Evolutionary conservation across 1,139 yeast species (phyloP).

Genomic region (Taphrina communis): DNA sequence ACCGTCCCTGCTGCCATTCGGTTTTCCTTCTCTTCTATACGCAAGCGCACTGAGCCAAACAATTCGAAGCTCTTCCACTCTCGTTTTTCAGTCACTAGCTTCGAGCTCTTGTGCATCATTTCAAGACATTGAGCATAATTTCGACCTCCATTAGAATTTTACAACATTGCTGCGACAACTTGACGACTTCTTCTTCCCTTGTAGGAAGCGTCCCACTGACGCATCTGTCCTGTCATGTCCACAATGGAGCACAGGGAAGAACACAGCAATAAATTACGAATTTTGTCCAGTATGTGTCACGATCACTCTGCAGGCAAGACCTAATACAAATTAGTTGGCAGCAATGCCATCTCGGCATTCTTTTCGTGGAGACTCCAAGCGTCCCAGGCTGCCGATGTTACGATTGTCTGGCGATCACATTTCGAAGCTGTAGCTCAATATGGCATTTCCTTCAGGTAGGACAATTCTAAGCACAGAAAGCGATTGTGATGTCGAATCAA

Average conservation of each 20-base stretch:
- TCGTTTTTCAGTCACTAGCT: constrained; percentile 3
- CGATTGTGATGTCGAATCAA: neutral
- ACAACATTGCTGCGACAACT: neutral
- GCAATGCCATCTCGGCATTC: constrained; percentile 47
- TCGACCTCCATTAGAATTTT: neutral
- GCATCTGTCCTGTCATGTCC: neutral
- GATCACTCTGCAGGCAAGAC: too few relatives aligned
- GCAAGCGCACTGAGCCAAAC: constrained; percentile 7
- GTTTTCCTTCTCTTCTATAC: neutral
- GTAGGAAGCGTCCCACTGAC: neutral
- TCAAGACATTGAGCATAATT: too few relatives aligned
- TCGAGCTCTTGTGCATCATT: neutral
- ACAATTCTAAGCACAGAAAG: neutral
- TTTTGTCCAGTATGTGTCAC: constrained; percentile 40
- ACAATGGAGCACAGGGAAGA: constrained; percentile 12
- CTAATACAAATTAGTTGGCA: constrained; percentile 44
- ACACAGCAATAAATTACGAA: constrained; percentile 36
- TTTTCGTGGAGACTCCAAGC: constrained; percentile 47
- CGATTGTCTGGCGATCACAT: constrained; percentile 47
- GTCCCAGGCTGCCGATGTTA: constrained; percentile 46
- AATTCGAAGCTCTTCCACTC: constrained; percentile 12
- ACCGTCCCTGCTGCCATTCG: neutral
- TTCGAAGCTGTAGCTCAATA: constrained; percentile 46
- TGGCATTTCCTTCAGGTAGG: constrained; percentile 45
- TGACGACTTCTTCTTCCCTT: neutral